Percentiles rank a stretch among this genome's conserved stretches.
Conservation (phyloP, 371 early-diverging fungal genomes). For the Neoconidiobolus thromboides region DNA sequence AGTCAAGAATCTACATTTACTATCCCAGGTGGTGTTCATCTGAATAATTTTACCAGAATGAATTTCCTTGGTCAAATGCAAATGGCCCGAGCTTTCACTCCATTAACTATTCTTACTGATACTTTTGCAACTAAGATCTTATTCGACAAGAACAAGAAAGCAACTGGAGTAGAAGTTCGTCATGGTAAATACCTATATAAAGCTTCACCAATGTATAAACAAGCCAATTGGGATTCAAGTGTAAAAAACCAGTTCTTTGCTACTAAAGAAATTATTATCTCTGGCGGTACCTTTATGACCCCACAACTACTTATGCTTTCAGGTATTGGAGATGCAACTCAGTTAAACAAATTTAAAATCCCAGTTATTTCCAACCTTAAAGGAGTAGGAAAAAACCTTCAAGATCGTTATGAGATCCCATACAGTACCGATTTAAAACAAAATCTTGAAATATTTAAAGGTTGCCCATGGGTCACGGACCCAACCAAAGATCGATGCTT, state of each 20-base stretch:
- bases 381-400: constrained; percentile 1
- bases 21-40: neutral
- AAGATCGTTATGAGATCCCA: neutral
- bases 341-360: neutral
- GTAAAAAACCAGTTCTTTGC: constrained; percentile 6
- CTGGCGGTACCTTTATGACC: constrained; percentile 12
- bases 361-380: neutral
- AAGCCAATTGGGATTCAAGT: neutral
- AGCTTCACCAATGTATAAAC: neutral
- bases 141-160: neutral
- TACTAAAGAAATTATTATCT: constrained; percentile 13
- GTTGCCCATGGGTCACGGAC: neutral
- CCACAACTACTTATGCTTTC: constrained; percentile 15
- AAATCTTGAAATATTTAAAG: neutral
- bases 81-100: neutral
- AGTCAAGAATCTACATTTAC: neutral
- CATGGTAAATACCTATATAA: neutral
- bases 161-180: neutral
- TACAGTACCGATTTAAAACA: neutral
- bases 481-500: neutral
- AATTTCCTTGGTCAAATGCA: neutral
- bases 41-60: neutral
- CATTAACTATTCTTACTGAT: constrained; percentile 3
- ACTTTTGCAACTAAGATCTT: constrained; percentile 2
- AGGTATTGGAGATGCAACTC: constrained; percentile 9